These are phyloP conservation scores for Linanthus parryae DNA, from an alignment of 148 eudicot genomes.

Conservation along the genomic window DNA sequence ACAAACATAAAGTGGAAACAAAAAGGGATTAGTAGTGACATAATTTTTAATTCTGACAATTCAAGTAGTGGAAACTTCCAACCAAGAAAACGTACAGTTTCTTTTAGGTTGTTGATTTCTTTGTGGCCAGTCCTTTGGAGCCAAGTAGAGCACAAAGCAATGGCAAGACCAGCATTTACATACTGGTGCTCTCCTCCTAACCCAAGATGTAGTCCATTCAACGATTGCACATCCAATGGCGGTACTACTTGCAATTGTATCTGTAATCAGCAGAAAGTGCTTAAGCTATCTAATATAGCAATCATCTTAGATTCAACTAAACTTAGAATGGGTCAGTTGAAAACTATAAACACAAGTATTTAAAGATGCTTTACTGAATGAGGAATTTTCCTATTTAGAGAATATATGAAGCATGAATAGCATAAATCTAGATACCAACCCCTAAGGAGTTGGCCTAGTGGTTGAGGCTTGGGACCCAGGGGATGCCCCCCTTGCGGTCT, in stretches of 20 bases:
- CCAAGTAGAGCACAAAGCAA: slow-evolving; percentile 82
- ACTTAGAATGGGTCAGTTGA: too few relatives aligned
- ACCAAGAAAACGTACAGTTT: slow-evolving; percentile 35
- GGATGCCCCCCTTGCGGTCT: too few relatives aligned
- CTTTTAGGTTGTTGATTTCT: slow-evolving; percentile 40
- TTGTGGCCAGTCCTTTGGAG: slow-evolving; percentile 75
- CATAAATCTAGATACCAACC: too few relatives aligned
- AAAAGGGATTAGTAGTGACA: slow-evolving; percentile 6
- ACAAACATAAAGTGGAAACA: slow-evolving; percentile 10
- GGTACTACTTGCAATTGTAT: slow-evolving; percentile 64
- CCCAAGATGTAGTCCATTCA: slow-evolving; percentile 65
- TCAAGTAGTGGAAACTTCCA: too few relatives aligned
- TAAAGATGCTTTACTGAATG: too few relatives aligned
- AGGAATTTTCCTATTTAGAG: too few relatives aligned
- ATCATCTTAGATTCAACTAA: too few relatives aligned
- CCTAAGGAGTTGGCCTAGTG: too few relatives aligned
- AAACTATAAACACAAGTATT: too few relatives aligned
- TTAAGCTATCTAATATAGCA: slow-evolving; percentile 4
- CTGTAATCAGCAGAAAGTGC: slow-evolving; percentile 33
- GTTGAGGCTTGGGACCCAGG: too few relatives aligned
- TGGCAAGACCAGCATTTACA: slow-evolving; percentile 90
- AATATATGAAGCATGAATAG: too few relatives aligned
- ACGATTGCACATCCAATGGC: slow-evolving; percentile 48
- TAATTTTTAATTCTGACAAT: too few relatives aligned
- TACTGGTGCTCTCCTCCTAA: slow-evolving; percentile 91